Conservation (phyloP, 768 basidiomycete species). For the Collybiopsis confluens region DNA sequence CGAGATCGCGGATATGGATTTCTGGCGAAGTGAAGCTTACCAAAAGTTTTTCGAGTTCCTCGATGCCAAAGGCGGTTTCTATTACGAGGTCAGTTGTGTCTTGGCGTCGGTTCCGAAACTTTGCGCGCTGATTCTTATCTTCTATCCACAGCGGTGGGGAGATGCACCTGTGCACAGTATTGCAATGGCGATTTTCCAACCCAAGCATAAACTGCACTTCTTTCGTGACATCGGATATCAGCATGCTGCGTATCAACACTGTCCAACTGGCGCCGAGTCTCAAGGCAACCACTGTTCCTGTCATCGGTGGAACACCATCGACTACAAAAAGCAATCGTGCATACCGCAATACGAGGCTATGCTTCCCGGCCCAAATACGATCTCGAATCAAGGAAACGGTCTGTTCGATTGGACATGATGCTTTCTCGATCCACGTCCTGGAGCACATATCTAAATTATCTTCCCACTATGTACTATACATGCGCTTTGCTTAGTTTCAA, state of each 20-base stretch:
- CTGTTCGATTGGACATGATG: background rate
- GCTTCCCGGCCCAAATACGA: background rate
- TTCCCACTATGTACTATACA: background rate
- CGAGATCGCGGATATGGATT: slow-evolving; percentile 66
- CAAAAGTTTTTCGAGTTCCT: slow-evolving; percentile 62
- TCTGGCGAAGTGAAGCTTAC: slow-evolving; percentile 68
- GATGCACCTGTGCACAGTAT: slow-evolving; percentile 61
- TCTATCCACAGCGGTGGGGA: slow-evolving; percentile 19
- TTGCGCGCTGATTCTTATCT: background rate
- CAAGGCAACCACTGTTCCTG: background rate
- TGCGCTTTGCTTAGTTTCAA: background rate
- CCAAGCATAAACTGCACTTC: slow-evolving; percentile 55
- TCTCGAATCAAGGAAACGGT: background rate
- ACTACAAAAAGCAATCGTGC: background rate
- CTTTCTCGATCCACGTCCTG: background rate
- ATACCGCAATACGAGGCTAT: background rate
- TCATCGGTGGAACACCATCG: background rate
- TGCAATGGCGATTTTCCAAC: slow-evolving; percentile 46
- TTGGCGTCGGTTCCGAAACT: background rate
- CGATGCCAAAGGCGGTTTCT: slow-evolving; percentile 65
- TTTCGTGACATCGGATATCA: slow-evolving; percentile 66
- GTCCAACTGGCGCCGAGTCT: slow-evolving; percentile 24
- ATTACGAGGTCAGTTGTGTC: slow-evolving; percentile 43
- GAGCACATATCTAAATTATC: background rate
- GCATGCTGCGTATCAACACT: slow-evolving; percentile 61